Conservation (phyloP, 192 early-diverging fungal genomes). For the Rhizophagus sp. region DNA sequence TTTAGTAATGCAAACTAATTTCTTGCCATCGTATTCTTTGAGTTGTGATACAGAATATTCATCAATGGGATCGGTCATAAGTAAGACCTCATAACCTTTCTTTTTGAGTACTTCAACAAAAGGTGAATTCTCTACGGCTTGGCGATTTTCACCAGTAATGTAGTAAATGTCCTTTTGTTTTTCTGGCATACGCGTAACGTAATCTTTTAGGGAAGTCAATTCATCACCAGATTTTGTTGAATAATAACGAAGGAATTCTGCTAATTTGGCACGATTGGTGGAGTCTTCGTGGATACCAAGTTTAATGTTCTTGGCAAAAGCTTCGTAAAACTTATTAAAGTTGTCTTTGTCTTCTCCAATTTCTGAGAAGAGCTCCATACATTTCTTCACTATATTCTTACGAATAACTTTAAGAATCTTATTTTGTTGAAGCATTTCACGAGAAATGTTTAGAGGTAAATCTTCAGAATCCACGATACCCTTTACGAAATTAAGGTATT, state of each 20-base stretch:
- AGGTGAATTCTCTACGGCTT: slow-evolving; percentile 94
- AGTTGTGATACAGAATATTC: slow-evolving; percentile 98
- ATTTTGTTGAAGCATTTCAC: slow-evolving; percentile 99
- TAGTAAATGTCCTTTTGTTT: slow-evolving; percentile 99
- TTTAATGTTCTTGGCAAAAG: slow-evolving; percentile 99
- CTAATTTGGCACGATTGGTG: slow-evolving; percentile 94
- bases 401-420: slow-evolving; percentile 99
- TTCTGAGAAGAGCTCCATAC: slow-evolving; percentile 96
- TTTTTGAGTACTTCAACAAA: slow-evolving; percentile 99
- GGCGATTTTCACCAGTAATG: slow-evolving; percentile 95
- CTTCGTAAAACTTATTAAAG: slow-evolving; percentile 99
- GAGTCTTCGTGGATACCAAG: slow-evolving; percentile 99
- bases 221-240: slow-evolving; percentile 99
- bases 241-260: slow-evolving; percentile 96
- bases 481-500: slow-evolving; percentile 99
- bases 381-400: slow-evolving; percentile 99
- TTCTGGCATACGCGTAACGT: slow-evolving; percentile 99
- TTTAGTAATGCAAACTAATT: slow-evolving; percentile 97
- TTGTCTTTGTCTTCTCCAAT: slow-evolving; percentile 99
- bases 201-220: slow-evolving; percentile 98
- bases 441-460: slow-evolving; percentile 99
- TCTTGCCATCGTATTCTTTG: slow-evolving; percentile 99
- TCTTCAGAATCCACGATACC: slow-evolving; percentile 99
- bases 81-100: slow-evolving; percentile 98
- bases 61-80: slow-evolving; percentile 99